Percentiles rank a stretch among this genome's conserved stretches.
Conservation (phyloP, 768 basidiomycete genomes). For the Hortiboletus flavorubellus region DNA sequence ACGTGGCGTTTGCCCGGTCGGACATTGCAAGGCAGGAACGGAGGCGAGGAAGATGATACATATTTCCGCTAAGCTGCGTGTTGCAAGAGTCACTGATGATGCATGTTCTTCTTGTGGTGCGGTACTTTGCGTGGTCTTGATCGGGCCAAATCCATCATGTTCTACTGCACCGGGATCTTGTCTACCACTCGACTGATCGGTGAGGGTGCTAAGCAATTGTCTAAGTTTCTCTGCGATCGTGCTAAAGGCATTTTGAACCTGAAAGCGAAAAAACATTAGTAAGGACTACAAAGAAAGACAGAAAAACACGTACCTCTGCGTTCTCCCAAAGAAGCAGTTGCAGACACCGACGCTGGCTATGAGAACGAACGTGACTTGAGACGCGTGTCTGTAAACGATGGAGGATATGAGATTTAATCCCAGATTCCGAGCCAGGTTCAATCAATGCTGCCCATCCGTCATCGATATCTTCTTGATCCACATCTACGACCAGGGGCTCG, state of each 20-base stretch:
- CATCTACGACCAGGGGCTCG: slow-evolving; percentile 55
- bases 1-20: slow-evolving; percentile 54
- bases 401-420: slow-evolving; percentile 60
- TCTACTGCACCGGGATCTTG: slow-evolving; percentile 37
- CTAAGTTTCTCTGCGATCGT: slow-evolving; percentile 35
- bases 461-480: slow-evolving; percentile 25
- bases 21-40: slow-evolving; percentile 60
- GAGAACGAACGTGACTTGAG: slow-evolving; percentile 4
- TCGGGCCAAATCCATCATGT: slow-evolving; percentile 56
- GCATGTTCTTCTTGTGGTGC: slow-evolving; percentile 30
- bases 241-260: slow-evolving; percentile 54
- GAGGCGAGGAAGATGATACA: slow-evolving; percentile 61
- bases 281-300: not conserved
- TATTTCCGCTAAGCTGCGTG: slow-evolving; percentile 41
- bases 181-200: slow-evolving; percentile 15
- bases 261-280: not conserved
- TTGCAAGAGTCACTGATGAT: slow-evolving; percentile 25
- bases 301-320: slow-evolving; percentile 51
- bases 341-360: slow-evolving; percentile 37
- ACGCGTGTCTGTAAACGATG: slow-evolving; percentile 29
- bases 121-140: slow-evolving; percentile 39
- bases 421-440: slow-evolving; percentile 44
- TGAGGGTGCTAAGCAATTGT: slow-evolving; percentile 39
- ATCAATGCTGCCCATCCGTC: slow-evolving; percentile 48
- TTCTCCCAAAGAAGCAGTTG: slow-evolving; percentile 65